Conservation (phyloP, 129 eudicot genomes). For the sunflower (Helianthus annuus) region HanXRQr2.0-SUNRISE NC_035445.2:163325205-163325704, state of each 20-base stretch:
- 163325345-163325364: no score
- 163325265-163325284: no score
- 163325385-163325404: neutral
- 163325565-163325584: neutral
- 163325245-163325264: no score
- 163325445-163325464: slow-evolving; percentile 2
- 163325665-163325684: slow-evolving; percentile 21
- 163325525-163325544: slow-evolving; percentile 35
- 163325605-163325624: slow-evolving; percentile 34
- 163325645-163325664: slow-evolving; percentile 11
- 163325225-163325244: no score
- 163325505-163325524: slow-evolving; percentile 30
- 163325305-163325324: no score
- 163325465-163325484: neutral
- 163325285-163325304: no score
- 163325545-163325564: slow-evolving; percentile 22
- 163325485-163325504: neutral
- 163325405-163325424: no score
- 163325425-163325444: slow-evolving; percentile 3
- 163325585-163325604: slow-evolving; percentile 11
- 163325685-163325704: slow-evolving; percentile 64
- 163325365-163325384: no score
- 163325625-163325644: neutral
- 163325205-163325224: no score
- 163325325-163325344: no score